Base-by-base conservation (phyloP, 2,329 filamentous ascomycete species). In the Beauveria australis region DNA sequence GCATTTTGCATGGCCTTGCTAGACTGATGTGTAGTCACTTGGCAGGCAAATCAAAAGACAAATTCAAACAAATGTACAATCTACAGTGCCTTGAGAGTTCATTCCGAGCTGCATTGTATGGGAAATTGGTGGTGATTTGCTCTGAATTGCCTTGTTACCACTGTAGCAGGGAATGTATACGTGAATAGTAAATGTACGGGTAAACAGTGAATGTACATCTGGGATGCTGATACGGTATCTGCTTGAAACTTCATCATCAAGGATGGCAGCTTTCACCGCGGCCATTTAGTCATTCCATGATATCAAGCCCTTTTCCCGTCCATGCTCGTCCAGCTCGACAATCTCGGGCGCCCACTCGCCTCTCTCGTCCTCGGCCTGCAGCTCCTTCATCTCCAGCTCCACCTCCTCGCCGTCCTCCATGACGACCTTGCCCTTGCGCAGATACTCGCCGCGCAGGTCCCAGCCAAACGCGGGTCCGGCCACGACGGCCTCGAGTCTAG, bases 281-380 rank as follows among this genome's bases (percentile, higher is more conserved):
- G 1, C 12, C 33, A 14, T 16, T 49, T 71, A 73, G 58, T 73
- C 69, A 14, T 64, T 67, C 77, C 79, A 84, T 7, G 79, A 81
- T 16, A 85, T 72, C 58, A 83, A 67, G 41, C 78, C 82, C 6
- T 75, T 72, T 68, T 82, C 77, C 24, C 76, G 73, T n/a, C 82
- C 81, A 49, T 77, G 63, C 53, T 79, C 79, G 60, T 83, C 80
- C 41, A 83, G 63, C 61, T 81, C 75, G 5, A 85, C 80, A 41
- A 84, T 70, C 19, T 80, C 76, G 1, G 81, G 80, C 16, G 78
- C 77, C 65, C 78, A 82, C 62, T 83, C 81, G 18, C 80, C 80
- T 62, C 73, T 74, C 69, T 81, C 78, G 60, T 83, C 81, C 63
- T 83, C 82, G 1, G 76, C 79, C 62, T 81, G 78, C 44, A 83